Base-by-base conservation (phyloP, 1,284 basidiomycete species). In the Thelephora terrestris region DNA sequence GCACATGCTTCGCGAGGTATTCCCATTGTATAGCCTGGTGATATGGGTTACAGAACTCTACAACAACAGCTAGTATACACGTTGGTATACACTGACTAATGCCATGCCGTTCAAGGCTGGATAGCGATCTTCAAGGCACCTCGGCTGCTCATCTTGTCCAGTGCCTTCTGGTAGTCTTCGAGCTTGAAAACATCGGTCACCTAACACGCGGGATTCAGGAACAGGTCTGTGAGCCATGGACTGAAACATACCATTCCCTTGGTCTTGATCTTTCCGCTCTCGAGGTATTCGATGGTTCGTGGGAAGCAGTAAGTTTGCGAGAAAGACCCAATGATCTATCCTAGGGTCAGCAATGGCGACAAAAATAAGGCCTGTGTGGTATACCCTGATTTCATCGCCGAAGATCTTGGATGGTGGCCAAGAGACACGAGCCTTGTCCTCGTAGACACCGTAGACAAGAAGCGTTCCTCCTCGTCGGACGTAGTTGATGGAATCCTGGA, bases 351-450 rank as follows among this genome's bases (percentile, higher is more conserved):
- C 43, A 27, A 36, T 27, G 42, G 7, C 10, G 17, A 7, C 35
- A 12, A 14, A 27, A 32, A 40, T 24, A n/a, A 21, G 27, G 21
- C 20, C 18, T 20, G 25, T 2, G 17, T 63, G 38, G 38, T 73
- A 35, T 49, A 85, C 86, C 60, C 69, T 78, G 57, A 92, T 91
- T 64, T 93, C 90, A 61, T 93, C 85, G 10, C 78, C 74, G 61
- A 92, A 92, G 56, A 93, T 92, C 70, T 82, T 88, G 47, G 78
- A 75, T 5, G 89, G 89, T 2, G 86, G 74, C 90, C 90, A 93
- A 58, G 83, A 79, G 5, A 92, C 87, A 18, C 71, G 69, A 5
- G 86, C 87, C 44, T 75, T 75, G 64, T 88, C 83, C 55, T 73
- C 73, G 58, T 85, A 85, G n/a, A 85, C 82, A 23, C 82, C 81